These are phyloP conservation scores for Ceratobasidium sp. DNA, from an alignment of 1,284 basidiomycete genomes.

Conservation along the genomic window DNA sequence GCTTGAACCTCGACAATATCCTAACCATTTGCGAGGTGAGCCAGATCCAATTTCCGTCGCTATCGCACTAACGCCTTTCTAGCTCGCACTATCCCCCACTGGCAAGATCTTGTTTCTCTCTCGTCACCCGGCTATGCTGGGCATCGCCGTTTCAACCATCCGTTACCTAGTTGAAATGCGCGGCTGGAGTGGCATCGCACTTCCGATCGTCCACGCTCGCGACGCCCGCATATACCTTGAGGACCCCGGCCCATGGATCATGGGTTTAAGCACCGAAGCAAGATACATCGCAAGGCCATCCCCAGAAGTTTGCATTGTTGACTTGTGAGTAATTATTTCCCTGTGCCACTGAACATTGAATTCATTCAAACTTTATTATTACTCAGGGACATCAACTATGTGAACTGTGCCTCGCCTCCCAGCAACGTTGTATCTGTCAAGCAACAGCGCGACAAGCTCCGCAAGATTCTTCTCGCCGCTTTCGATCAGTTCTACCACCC, in stretches of 20 bases:
- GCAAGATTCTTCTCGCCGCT: constrained; percentile 77
- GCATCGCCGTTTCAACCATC: constrained; percentile 87
- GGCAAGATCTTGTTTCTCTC: constrained; percentile 92
- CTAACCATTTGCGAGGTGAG: constrained; percentile 90
- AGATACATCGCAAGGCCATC: constrained; percentile 79
- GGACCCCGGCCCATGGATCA: constrained; percentile 85
- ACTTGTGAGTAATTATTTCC: constrained; percentile 71
- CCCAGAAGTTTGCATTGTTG: constrained; percentile 88
- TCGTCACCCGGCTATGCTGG: constrained; percentile 90
- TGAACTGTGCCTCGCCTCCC: constrained; percentile 83
- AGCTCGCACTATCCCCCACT: constrained; percentile 93
- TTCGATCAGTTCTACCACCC: constrained; percentile 87
- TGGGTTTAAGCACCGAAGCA: constrained; percentile 89
- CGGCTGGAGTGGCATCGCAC: constrained; percentile 91
- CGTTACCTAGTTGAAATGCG: constrained; percentile 93
- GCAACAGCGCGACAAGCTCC: constrained; percentile 84
- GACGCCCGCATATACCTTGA: constrained; percentile 91
- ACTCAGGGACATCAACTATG: constrained; percentile 86
- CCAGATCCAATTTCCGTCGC: constrained; percentile 2
- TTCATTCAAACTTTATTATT: constrained; percentile 23
- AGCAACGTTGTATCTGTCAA: constrained; percentile 82
- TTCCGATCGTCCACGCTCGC: constrained; percentile 86
- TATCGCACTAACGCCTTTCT: background rate
- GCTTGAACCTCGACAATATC: constrained; percentile 92
- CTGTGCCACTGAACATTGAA: too few relatives aligned